Evolutionary conservation across 1,284 basidiomycete species (phyloP).

Genomic region (Phlebopus sp.): DNA sequence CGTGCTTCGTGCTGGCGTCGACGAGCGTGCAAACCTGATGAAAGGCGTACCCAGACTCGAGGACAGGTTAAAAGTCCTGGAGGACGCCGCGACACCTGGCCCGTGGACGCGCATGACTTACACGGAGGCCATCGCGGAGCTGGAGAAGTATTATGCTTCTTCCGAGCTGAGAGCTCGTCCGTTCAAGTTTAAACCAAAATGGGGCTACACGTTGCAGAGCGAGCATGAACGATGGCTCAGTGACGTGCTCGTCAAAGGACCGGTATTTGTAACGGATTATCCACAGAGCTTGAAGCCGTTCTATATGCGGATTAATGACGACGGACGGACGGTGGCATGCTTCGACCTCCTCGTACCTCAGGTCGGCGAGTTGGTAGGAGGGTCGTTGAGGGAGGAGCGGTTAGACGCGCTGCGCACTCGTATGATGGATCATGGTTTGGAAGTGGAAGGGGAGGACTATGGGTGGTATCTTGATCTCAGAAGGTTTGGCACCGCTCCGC

Average conservation of each 20-base stretch:
- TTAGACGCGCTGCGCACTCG: conserved; percentile 50
- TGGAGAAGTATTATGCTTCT: conserved; percentile 43
- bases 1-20: conserved; percentile 34
- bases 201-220: conserved; percentile 75
- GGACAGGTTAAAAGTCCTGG: conserved; percentile 23
- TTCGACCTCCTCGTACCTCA: conserved; percentile 92
- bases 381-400: conserved; percentile 88
- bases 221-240: conserved; percentile 95
- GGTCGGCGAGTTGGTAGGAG: conserved; percentile 90
- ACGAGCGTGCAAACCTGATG: conserved; percentile 38
- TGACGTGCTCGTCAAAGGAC: conserved; percentile 60
- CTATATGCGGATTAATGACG: conserved; percentile 82
- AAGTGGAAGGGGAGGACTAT: conserved; percentile 51
- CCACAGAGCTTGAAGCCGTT: conserved; percentile 86
- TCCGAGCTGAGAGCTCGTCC: conserved; percentile 17
- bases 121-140: conserved; percentile 66
- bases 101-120: conserved; percentile 81
- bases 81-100: conserved; percentile 33
- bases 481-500: conserved; percentile 77
- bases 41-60: conserved; percentile 32
- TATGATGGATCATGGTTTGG: conserved; percentile 51
- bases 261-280: conserved; percentile 92
- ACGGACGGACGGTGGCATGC: conserved; percentile 73
- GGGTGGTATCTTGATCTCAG: conserved; percentile 86
- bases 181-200: conserved; percentile 61